Base-by-base conservation (phyloP, 805 yeast species). In the Millerozyma miso region DNA sequence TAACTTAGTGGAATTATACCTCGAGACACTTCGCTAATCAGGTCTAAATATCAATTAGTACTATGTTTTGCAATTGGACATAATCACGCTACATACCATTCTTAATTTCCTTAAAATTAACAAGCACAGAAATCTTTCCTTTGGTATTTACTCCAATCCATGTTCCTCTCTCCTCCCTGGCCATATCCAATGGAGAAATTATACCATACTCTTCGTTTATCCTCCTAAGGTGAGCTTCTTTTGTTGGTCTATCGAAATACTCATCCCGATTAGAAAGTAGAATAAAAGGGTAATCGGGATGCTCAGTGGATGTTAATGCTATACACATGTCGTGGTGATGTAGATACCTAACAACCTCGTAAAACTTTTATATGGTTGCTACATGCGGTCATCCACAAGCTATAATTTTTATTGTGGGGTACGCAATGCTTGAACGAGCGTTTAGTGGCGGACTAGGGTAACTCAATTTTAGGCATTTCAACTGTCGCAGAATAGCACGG, bases 231-330 rank as follows among this genome's bases (percentile, higher is more conserved):
- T 58, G 53, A 32, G 91, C 83, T n/a, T 60, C 56, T 41, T 76
- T 72, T 0, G 98, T 91, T 2, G 83, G 81, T 39, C 99, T 65
- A 35, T 71, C 75, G 56, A 85, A 81, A 53, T 67, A 86, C 60
- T 93, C 99, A 58, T 93, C 99, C 37, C 99, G 63, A 57, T 91
- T 91, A 3, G 96, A 87, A 3, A 88, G 65, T 3, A 88, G 58
- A 2, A 91, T 76, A 33, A 91, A 69, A 0, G 95, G 86, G 40
- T 80, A 91, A 16, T 84, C 78, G 0, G 85, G 83, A 56, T 86
- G 90, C 1, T 68, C 73, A 12, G 79, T 76, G 2, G 95, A 75
- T 1, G 85, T 76, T 31, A 88, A 54, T 15, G 88, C 59, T 26
- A 89, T 85, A 64, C 98, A 90, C 98, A 90, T 89, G 29, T 10